Percentiles rank a stretch among this genome's conserved stretches.
phyloP scores from a whole-genome alignment of 2,329 filamentous ascomycete species.

The Diaporthe capsici region DNA sequence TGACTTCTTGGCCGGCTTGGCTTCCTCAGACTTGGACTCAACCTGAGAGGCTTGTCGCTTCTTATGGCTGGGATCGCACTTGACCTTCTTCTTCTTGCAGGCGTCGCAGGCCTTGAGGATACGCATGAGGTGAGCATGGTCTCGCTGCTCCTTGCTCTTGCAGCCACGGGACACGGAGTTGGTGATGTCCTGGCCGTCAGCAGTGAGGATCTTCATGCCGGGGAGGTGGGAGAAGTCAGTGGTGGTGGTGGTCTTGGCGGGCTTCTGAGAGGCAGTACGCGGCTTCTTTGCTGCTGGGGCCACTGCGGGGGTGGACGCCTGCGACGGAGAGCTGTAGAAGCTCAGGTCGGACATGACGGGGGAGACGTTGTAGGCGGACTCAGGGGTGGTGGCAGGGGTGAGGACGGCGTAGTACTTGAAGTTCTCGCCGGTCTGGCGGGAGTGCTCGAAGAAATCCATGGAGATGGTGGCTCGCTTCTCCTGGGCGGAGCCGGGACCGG shows the following conservation, averaged over 20 bases:
- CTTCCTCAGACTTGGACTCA: conserved; percentile 46
- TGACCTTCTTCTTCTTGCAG: conserved; percentile 74
- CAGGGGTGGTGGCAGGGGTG: conserved; percentile 54
- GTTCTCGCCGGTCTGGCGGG: conserved; percentile 66
- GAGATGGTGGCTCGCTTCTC: conserved; percentile 72
- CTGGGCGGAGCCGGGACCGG: conserved; percentile 65
- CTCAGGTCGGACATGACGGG: conserved; percentile 64
- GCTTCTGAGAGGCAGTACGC: conserved; percentile 49
- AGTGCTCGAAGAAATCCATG: conserved; percentile 71
- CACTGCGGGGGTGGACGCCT: conserved; percentile 40
- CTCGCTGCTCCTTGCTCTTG: conserved; percentile 78
- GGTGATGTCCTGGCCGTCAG: conserved; percentile 74
- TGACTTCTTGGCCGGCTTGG: conserved; percentile 60
- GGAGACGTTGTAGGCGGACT: conserved; percentile 64
- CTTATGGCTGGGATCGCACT: conserved; percentile 73
- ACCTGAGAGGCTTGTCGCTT: conserved; percentile 57
- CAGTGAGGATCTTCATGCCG: conserved; percentile 77
- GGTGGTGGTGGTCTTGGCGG: conserved; percentile 41
- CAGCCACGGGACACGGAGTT: conserved; percentile 73
- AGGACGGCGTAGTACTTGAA: conserved; percentile 73
- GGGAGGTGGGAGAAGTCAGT: conserved; percentile 67
- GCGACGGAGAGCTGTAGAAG: conserved; percentile 55
- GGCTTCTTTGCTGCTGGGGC: conserved; percentile 44
- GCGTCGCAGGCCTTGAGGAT: conserved; percentile 77
- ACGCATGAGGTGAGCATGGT: conserved; percentile 76